A percentile compares a stretch with the other conserved stretches of the same genome.
Conservation (phyloP, 2,329 filamentous ascomycete species). For the Knufia petricola region DNA sequence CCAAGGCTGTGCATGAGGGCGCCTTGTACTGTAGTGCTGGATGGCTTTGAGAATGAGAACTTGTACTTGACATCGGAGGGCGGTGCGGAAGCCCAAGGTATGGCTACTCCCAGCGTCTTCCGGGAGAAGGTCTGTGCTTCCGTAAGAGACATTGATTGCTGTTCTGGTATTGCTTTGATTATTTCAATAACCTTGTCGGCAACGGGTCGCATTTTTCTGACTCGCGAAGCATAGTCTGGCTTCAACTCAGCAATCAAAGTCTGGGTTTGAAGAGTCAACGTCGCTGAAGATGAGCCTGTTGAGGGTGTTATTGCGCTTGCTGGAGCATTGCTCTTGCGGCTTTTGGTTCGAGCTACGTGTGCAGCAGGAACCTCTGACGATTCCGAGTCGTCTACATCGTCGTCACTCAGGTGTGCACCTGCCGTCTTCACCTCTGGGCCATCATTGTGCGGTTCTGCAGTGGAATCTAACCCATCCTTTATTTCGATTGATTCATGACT, state of each 20-base stretch:
- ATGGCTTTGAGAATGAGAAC: slow-evolving; percentile 64
- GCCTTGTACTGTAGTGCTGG: slow-evolving; percentile 75
- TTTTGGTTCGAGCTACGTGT: too few species aligned
- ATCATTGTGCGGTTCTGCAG: neutral
- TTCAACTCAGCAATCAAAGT: slow-evolving; percentile 50
- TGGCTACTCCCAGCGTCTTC: slow-evolving; percentile 60
- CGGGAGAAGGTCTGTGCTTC: slow-evolving; percentile 61
- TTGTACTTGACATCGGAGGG: slow-evolving; percentile 70
- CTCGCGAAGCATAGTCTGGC: slow-evolving; percentile 42
- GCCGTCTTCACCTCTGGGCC: neutral
- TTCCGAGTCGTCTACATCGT: too few species aligned
- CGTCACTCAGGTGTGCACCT: too few species aligned
- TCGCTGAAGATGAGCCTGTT: slow-evolving; percentile 44
- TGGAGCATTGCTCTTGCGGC: neutral
- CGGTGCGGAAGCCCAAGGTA: slow-evolving; percentile 75
- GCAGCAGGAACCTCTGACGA: too few species aligned
- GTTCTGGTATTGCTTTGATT: slow-evolving; percentile 48
- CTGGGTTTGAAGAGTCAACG: slow-evolving; percentile 47
- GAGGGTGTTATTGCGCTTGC: neutral
- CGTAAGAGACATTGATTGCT: slow-evolving; percentile 42
- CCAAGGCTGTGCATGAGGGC: slow-evolving; percentile 74
- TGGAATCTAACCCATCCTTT: too few species aligned
- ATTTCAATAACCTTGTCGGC: slow-evolving; percentile 44
- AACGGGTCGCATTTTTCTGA: slow-evolving; percentile 39
- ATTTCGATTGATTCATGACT: slow-evolving; percentile 11